Conservation (phyloP, 192 early-diverging fungal genomes). For the Podila verticillata region DNA sequence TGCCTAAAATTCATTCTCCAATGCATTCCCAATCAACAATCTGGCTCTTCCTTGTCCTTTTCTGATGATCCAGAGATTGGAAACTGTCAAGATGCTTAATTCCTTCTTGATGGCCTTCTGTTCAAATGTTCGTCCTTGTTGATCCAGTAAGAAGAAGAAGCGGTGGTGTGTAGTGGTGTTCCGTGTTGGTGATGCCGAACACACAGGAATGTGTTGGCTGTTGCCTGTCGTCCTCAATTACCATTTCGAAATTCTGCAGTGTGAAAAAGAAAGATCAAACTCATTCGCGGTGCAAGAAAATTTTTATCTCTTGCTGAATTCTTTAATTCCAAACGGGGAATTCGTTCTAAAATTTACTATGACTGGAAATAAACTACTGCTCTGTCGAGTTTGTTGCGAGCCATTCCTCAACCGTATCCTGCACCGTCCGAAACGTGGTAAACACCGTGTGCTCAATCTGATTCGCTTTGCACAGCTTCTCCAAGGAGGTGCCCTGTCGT, state of each 20-base stretch:
- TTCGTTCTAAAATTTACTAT: neutral
- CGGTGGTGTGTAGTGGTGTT: neutral
- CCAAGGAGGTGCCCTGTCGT: conserved; percentile 24
- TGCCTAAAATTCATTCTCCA: neutral
- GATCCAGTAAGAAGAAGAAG: conserved; percentile 4
- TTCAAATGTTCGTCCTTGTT: neutral
- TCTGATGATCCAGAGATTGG: conserved; percentile 1
- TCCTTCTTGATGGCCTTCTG: neutral
- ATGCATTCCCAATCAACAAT: neutral
- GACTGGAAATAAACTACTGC: no score
- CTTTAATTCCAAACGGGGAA: conserved; percentile 16
- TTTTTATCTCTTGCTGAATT: conserved; percentile 14
- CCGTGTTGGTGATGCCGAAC: neutral
- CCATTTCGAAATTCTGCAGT: conserved; percentile 52
- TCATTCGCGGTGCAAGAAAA: conserved; percentile 6
- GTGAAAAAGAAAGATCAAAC: conserved; percentile 33
- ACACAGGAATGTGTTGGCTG: neutral
- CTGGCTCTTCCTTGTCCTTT: neutral
- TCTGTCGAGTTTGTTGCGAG: neutral
- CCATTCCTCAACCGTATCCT: conserved; percentile 21
- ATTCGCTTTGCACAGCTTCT: conserved; percentile 26
- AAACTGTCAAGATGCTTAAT: neutral
- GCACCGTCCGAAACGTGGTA: conserved; percentile 19
- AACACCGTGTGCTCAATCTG: conserved; percentile 19
- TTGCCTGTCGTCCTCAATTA: conserved; percentile 10